Conservation (phyloP, 176 grass and related monocot genomes). For the Bonia amplexicaulis region DNA sequence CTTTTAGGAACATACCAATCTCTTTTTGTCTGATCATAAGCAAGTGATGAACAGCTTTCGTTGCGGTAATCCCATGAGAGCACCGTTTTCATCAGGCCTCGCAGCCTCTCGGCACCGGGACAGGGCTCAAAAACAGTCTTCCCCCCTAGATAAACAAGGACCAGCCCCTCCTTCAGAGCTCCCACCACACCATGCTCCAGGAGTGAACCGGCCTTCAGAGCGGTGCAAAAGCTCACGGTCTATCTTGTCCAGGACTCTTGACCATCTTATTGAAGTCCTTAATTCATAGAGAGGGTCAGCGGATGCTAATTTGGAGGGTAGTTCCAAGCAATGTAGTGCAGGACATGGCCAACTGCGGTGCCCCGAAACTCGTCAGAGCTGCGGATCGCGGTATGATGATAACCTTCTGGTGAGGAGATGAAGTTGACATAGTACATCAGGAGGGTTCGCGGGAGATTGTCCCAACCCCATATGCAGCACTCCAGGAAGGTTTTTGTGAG, state of each 20-base stretch:
- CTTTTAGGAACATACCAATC: slow-evolving; percentile 56
- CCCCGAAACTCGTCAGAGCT: slow-evolving; percentile 57
- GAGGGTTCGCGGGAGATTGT: slow-evolving; percentile 74
- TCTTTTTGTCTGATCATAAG: slow-evolving; percentile 80
- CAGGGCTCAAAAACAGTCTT: slow-evolving; percentile 62
- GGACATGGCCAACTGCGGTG: slow-evolving; percentile 68
- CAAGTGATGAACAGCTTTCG: slow-evolving; percentile 61
- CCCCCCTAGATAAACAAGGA: slow-evolving; percentile 55
- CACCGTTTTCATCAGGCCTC: slow-evolving; percentile 58
- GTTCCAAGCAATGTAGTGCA: slow-evolving; percentile 89
- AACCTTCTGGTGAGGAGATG: slow-evolving; percentile 90
- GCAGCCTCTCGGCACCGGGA: slow-evolving; percentile 63
- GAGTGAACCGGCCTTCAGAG: slow-evolving; percentile 57
- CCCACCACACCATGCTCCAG: slow-evolving; percentile 75
- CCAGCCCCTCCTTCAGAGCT: slow-evolving; percentile 43
- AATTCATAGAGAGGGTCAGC: slow-evolving; percentile 56
- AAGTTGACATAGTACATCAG: slow-evolving; percentile 93
- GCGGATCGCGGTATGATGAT: slow-evolving; percentile 93
- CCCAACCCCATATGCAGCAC: slow-evolving; percentile 87
- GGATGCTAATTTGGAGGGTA: slow-evolving; percentile 90
- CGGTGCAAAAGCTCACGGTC: slow-evolving; percentile 68
- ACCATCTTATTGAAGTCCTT: slow-evolving; percentile 78
- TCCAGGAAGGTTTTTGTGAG: slow-evolving; percentile 69
- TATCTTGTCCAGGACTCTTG: slow-evolving; percentile 76
- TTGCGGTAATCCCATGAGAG: slow-evolving; percentile 67